These are phyloP conservation scores for Globisporangium nodosum DNA, from an alignment of 352 stramenopile genomes.

Conservation along the genomic window DNA sequence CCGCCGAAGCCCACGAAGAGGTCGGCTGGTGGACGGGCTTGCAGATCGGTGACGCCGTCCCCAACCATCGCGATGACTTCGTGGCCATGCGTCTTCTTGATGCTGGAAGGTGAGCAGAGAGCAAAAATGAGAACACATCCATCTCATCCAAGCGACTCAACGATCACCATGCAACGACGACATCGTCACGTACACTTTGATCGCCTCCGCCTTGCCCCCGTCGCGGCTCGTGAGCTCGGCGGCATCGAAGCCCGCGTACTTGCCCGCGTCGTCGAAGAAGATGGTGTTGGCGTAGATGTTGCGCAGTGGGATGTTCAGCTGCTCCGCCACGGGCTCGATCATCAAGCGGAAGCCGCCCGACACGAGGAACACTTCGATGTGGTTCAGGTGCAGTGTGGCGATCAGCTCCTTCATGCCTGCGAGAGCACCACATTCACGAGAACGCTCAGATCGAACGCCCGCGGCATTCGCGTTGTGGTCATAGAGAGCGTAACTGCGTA, in stretches of 20 bases:
- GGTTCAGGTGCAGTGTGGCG: constrained; percentile 80
- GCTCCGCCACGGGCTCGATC: constrained; percentile 95
- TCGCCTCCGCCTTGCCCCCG: constrained; percentile 72
- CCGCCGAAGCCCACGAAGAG: constrained; percentile 98
- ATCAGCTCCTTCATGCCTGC: constrained; percentile 88
- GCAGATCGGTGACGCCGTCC: constrained; percentile 97
- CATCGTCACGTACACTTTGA: constrained; percentile 44
- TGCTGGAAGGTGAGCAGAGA: constrained; percentile 20
- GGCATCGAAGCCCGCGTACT: constrained; percentile 93
- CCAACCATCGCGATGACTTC: constrained; percentile 98
- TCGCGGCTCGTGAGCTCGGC: constrained; percentile 91
- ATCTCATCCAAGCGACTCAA: neutral
- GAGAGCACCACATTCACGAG: neutral
- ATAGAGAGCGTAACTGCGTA: neutral
- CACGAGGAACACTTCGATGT: constrained; percentile 96
- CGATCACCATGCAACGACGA: neutral
- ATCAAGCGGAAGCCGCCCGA: constrained; percentile 98
- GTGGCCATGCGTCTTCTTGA: constrained; percentile 91
- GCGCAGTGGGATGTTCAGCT: constrained; percentile 72
- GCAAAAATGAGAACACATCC: neutral
- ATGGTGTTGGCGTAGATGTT: constrained; percentile 99
- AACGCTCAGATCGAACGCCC: neutral
- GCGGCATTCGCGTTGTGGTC: too few relatives aligned
- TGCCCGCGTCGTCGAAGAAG: constrained; percentile 87
- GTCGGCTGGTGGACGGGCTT: constrained; percentile 95